These are phyloP conservation scores for Syncephalastrum racemosum DNA, from an alignment of 371 early-diverging fungal genomes.

Conservation along the genomic window DNA sequence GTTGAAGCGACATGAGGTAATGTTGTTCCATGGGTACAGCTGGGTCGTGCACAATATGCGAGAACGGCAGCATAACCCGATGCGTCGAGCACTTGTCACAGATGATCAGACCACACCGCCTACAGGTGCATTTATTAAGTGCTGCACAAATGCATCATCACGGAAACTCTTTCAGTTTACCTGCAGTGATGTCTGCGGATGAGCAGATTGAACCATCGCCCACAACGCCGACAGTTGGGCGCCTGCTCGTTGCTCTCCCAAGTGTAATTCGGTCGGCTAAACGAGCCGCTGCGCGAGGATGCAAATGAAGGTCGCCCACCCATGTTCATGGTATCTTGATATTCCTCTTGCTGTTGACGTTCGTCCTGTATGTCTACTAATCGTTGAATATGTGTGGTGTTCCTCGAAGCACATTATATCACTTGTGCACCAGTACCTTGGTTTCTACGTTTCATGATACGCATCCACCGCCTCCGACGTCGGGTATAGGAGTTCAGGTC, in stretches of 20 bases:
- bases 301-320: constrained; percentile 12
- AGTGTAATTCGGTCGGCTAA: constrained; percentile 2
- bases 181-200: constrained; percentile 81
- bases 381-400: background rate
- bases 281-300: constrained; percentile 1
- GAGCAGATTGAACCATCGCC: constrained; percentile 61
- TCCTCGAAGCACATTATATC: background rate
- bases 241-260: constrained; percentile 33
- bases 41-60: constrained; percentile 57
- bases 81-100: constrained; percentile 73
- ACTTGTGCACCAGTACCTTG: constrained; percentile 38
- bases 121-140: background rate
- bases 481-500: constrained; percentile 31
- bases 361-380: background rate
- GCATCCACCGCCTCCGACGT: constrained; percentile 73
- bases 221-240: constrained; percentile 63
- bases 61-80: constrained; percentile 48
- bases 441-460: constrained; percentile 64
- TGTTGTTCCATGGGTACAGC: constrained; percentile 23
- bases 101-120: constrained; percentile 80
- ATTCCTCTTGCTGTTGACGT: constrained; percentile 1
- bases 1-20: constrained; percentile 35
- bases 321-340: constrained; percentile 4
- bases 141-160: background rate
- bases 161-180: background rate